Evolutionary conservation across 2,329 filamentous ascomycete genomes (phyloP).

Genomic region (Huntiella bhutanensis): DNA sequence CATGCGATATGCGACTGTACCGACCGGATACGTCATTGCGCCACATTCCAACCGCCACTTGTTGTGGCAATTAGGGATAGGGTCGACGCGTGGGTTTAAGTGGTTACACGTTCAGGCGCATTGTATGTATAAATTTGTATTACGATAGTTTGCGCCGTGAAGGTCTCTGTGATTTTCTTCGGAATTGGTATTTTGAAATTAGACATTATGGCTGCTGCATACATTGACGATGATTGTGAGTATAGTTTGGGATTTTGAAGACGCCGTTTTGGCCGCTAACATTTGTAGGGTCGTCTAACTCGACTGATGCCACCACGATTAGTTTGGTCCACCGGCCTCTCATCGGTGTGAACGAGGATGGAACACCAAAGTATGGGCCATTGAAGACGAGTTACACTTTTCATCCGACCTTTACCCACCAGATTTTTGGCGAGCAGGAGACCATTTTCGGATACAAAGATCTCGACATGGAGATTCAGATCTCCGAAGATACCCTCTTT

Average conservation of each 20-base stretch:
- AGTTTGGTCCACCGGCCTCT: slow-evolving; percentile 28
- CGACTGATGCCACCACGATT: slow-evolving; percentile 44
- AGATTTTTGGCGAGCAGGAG: slow-evolving; percentile 87
- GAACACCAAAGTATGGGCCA: slow-evolving; percentile 19
- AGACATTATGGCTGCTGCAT: not conserved
- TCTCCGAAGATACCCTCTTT: slow-evolving; percentile 30
- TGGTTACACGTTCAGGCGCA: no score
- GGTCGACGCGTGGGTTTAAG: no score
- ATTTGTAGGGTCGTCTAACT: slow-evolving; percentile 33
- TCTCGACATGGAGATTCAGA: slow-evolving; percentile 55
- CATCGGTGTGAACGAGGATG: slow-evolving; percentile 23
- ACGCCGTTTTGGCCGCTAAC: slow-evolving; percentile 11
- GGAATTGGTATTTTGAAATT: no score
- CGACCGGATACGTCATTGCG: no score
- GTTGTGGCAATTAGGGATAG: no score
- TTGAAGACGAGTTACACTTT: slow-evolving; percentile 44
- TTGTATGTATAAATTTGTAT: no score
- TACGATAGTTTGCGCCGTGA: no score
- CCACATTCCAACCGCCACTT: no score
- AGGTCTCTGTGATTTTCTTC: no score
- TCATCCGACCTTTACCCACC: slow-evolving; percentile 72
- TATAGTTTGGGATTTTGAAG: not conserved
- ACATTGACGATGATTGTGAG: slow-evolving; percentile 8
- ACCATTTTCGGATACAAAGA: slow-evolving; percentile 77
- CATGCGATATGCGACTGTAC: no score